Evolutionary conservation across 164 flowering plant species (phyloP), one percentile per base, ranked within the genome.

Genomic region (Litsea cubeba): DNA sequence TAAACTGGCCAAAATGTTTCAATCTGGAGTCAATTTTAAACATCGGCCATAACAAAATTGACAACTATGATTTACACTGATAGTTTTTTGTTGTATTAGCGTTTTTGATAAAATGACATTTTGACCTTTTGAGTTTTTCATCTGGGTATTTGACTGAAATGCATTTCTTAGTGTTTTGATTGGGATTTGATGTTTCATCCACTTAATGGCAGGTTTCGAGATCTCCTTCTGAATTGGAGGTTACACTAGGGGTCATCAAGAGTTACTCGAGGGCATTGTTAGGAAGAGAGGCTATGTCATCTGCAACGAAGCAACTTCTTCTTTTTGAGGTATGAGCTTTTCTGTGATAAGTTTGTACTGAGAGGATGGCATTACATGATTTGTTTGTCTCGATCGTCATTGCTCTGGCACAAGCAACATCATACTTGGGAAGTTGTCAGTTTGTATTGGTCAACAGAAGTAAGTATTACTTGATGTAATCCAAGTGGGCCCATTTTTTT

Each of bases 141-240:
- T 54, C 60, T 54, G 18, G 17, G 60, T 18, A 40, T 7, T 14
- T 54, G 17, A 54, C 20, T 20, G n/a, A 2, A 15, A 15, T 54
- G 60, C 60, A 15, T 54, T 54, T 54, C 12, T 54, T 30, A 30
- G n/a, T 54, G n/a, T 54, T 54, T 12, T 3, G n/a, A 14, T 54
- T 14, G 18, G 60, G n/a, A 54, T 11, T 54, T 15, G 12, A 15
- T 15, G 20, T 20, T 54, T 60, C n/a, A 14, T 69, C 28, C 60
- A 25, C 23, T 63, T 63, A 17, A 14, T 73, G 49, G 23, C 81
- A 95, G 99, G 93, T 87, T 71, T 88, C 95, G 76, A 91, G 86
- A 78, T 82, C 89, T 69, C 91, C 99, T 10, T 93, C 97, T 57
- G 96, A 95, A 65, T 75, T 95, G 86, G 99, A 95, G 80, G 80